These are phyloP conservation scores for Nigrospora osmanthi DNA, from an alignment of 2,329 filamentous ascomycete species.

Conservation along the genomic window DNA sequence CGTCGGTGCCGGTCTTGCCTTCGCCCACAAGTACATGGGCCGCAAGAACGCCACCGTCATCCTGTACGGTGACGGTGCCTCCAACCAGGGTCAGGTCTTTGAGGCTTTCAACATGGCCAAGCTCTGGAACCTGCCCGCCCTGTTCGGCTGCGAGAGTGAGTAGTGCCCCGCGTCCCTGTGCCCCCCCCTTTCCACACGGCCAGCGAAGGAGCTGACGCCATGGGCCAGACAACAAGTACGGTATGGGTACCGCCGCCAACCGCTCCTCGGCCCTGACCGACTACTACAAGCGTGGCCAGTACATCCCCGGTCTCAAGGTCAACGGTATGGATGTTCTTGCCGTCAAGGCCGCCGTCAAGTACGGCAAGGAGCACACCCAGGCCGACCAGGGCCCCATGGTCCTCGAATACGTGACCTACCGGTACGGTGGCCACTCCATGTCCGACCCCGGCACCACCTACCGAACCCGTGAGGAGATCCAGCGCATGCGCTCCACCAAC, in stretches of 20 bases:
- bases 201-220: conserved; percentile 13
- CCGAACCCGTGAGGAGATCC: conserved; percentile 97
- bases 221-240: conserved; percentile 92
- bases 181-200: background rate
- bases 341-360: conserved; percentile 91
- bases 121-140: conserved; percentile 91
- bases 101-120: conserved; percentile 99
- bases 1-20: conserved; percentile 91
- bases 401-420: conserved; percentile 98
- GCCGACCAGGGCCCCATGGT: conserved; percentile 87
- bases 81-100: conserved; percentile 99
- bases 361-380: conserved; percentile 81
- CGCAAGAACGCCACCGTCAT: conserved; percentile 81
- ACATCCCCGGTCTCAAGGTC: conserved; percentile 98
- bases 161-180: conserved; percentile 13
- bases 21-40: conserved; percentile 89
- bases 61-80: conserved; percentile 95
- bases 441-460: conserved; percentile 99
- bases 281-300: conserved; percentile 99
- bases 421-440: conserved; percentile 99
- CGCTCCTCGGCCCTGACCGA: conserved; percentile 94
- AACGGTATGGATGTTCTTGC: conserved; percentile 99
- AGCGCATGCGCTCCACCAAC: conserved; percentile 98
- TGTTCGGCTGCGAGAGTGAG: conserved; percentile 98
- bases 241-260: conserved; percentile 95